Evolutionary conservation across 139 green algal species (phyloP), one percentile per base, ranked within the genome.

Genomic region (Pleodorina starrii): DNA sequence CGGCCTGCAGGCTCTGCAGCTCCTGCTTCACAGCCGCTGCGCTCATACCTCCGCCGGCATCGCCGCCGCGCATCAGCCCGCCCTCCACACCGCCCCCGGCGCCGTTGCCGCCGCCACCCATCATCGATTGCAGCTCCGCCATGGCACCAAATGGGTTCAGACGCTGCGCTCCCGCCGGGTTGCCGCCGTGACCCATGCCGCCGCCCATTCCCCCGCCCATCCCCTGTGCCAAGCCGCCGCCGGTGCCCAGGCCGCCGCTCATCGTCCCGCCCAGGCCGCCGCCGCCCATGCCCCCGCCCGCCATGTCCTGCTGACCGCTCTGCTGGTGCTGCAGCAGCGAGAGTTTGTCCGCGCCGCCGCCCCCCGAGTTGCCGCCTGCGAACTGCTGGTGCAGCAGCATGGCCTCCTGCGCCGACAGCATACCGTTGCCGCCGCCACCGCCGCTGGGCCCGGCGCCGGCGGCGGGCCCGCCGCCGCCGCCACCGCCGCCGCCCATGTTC

Each of bases 351-450:
- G 72, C 16, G 72, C 36, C 69, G 3, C 69, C 60, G 46, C 83
- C 66, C n/a, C 43, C 60, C 3, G 60, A 77, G 5, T 42, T 7
- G 29, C 79, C 79, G 38, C 32, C 32, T 0, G 60, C 81, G 16
- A 87, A 87, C 11, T 87, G 81, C 81, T 87, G 81, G 44, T 87
- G 81, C 43, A 87, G 81, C 42, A 87, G 48, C 81, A 87, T 87
- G 43, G 81, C 81, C 36, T 87, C 81, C 43, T 77, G 60, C n/a
- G 44, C 38, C 19, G 81, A 76, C 19, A 87, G 59, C 42, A 68
- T 87, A 54, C 68, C 73, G 46, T 57, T 57, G 82, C 82, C 44
- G 63, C 80, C 51, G 14, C 51, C 77, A 59, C 72, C 72, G 25
- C 74, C 43, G 11, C 16, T 9, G 36, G 10, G 10, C 46, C 32